A percentile compares a stretch with the other conserved stretches of the same genome.
Conservation (phyloP, 108 stramenopile species). For the Mediolabrus comicus region DNA sequence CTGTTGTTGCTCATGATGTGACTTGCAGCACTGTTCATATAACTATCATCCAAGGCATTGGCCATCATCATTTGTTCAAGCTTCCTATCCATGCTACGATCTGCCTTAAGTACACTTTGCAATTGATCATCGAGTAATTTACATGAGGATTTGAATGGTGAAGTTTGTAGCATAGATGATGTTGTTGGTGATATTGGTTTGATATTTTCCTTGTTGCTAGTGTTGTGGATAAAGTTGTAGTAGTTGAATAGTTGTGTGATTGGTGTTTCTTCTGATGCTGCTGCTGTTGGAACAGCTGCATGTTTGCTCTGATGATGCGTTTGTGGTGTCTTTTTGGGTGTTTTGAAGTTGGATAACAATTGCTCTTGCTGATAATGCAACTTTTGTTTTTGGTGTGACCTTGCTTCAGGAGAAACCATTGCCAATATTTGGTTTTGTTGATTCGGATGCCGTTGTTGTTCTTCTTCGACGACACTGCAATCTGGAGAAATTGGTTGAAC, state of each 20-base stretch:
- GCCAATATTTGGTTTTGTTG: background rate
- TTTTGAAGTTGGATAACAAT: background rate
- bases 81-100: background rate
- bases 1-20: background rate
- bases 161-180: background rate
- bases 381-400: background rate
- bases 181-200: background rate
- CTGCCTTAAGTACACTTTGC: slow-evolving; percentile 1
- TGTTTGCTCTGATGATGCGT: background rate
- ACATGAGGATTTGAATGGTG: background rate
- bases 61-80: slow-evolving; percentile 1
- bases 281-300: background rate
- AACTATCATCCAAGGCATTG: slow-evolving; percentile 10
- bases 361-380: no score
- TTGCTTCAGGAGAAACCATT: background rate
- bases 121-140: slow-evolving; percentile 8
- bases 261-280: background rate
- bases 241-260: background rate
- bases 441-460: background rate
- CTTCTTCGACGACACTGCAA: background rate
- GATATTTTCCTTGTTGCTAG: background rate
- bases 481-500: background rate
- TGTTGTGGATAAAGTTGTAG: background rate
- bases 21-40: background rate
- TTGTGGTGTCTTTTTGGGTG: background rate